Base-by-base conservation (phyloP, 768 basidiomycete species). In the Mycena alexandri region DNA sequence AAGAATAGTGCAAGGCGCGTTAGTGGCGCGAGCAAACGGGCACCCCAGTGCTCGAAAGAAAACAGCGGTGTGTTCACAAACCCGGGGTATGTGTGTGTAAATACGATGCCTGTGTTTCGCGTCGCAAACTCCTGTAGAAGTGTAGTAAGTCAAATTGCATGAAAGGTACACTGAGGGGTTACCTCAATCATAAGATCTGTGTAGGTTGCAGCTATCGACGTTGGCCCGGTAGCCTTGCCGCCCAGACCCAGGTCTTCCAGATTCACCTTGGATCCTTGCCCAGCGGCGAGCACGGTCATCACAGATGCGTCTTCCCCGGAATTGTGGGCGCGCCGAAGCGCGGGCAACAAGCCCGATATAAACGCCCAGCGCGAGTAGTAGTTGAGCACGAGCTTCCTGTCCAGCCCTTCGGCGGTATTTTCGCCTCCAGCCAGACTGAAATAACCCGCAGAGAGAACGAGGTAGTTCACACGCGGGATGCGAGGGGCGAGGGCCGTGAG, bases 311-410 rank as follows among this genome's bases (percentile, higher is more conserved):
- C 34, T 36, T 36, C 34, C n/a, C 46, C 46, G 19, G 46, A 12
- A 17, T 47, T 19, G 19, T n/a, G 21, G 5, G 46, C 46, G 46
- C 46, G 46, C 46, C n/a, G n/a, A 17, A 47, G 46, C 4, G 46
- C 46, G 21, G 46, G 46, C n/a, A 47, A 22, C n/a, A 47, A 47
- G 7, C 46, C 46, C 3, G 17, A 17, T 47, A 22, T 47, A 19
- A 47, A 47, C 46, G 46, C 46, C 46, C 46, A 47, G 19, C 46
- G 17, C n/a, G 46, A 47, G 46, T 47, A 47, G 21, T 47, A 47
- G 5, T n/a, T 22, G 19, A 47, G 46, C 46, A 47, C 46, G 11
- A 47, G n/a, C n/a, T n/a, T n/a, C 17, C 46, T n/a, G 46, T 36
- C 34, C 34, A 36, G 34, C 34, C 34, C 34, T 12, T 36, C 34